phyloP scores from a whole-genome alignment of 164 flowering plant species.

The Tinospora cordifolia region DNA sequence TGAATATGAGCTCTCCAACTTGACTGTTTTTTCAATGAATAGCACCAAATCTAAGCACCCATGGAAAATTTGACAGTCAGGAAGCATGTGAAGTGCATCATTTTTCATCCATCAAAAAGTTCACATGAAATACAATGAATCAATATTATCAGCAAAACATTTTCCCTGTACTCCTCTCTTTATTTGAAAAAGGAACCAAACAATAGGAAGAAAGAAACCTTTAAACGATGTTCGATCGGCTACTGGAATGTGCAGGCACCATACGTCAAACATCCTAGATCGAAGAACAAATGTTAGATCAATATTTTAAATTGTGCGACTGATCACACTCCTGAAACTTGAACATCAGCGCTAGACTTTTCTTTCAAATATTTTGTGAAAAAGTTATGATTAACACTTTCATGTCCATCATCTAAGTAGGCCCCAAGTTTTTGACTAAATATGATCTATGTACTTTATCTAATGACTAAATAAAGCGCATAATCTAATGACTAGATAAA shows the following conservation, averaged over 20 bases:
- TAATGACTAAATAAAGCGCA: neutral
- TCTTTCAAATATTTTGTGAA: neutral
- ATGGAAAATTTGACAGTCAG: slow-evolving; percentile 4
- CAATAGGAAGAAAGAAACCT: slow-evolving; percentile 22
- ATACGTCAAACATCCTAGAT: slow-evolving; percentile 50
- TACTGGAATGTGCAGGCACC: slow-evolving; percentile 63
- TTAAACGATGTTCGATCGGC: slow-evolving; percentile 47
- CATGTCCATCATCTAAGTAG: too few relatives aligned
- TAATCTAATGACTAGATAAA: neutral
- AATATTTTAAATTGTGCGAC: neutral
- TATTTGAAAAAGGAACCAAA: neutral
- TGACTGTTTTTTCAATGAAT: slow-evolving; percentile 48
- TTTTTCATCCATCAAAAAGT: neutral
- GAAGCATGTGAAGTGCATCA: neutral
- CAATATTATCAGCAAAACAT: too few relatives aligned
- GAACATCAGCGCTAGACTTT: neutral
- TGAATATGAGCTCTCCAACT: slow-evolving; percentile 27
- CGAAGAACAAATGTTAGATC: slow-evolving; percentile 1
- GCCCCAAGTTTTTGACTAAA: neutral
- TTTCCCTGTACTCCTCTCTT: neutral
- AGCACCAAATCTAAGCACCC: slow-evolving; percentile 39
- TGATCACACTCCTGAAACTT: neutral
- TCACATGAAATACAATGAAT: neutral
- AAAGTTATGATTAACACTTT: neutral
- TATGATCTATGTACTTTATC: neutral